Conservation (phyloP, 2,329 filamentous ascomycete genomes). For the Fusarium sp. region DNA sequence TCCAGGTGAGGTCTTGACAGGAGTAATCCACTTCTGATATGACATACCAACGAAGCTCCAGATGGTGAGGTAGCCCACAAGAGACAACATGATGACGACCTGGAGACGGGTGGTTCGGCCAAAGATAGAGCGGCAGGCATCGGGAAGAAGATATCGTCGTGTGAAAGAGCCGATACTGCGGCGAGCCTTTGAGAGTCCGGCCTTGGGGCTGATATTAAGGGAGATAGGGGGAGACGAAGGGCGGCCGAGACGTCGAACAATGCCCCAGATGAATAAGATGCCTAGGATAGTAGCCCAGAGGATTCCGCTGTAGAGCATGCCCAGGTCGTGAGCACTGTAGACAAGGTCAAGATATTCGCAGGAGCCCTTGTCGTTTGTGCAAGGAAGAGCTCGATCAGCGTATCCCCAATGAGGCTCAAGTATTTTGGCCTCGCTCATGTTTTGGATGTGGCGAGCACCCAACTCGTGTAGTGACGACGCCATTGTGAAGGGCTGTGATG, state of each 20-base stretch:
- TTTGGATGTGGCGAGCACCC: slow-evolving; percentile 58
- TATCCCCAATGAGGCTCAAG: slow-evolving; percentile 63
- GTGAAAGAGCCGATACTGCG: slow-evolving; percentile 57
- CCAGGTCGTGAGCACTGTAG: slow-evolving; percentile 62
- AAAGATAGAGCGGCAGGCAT: slow-evolving; percentile 70
- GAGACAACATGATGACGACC: slow-evolving; percentile 69
- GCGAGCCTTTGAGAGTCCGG: slow-evolving; percentile 48
- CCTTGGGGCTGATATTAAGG: slow-evolving; percentile 42
- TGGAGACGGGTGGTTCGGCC: slow-evolving; percentile 78
- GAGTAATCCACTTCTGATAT: slow-evolving; percentile 78
- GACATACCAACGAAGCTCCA: slow-evolving; percentile 78
- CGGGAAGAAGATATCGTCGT: slow-evolving; percentile 71
- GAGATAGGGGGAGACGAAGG: slow-evolving; percentile 43
- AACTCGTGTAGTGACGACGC: slow-evolving; percentile 41
- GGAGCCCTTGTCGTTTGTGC: slow-evolving; percentile 61
- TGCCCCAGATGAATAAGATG: slow-evolving; percentile 60
- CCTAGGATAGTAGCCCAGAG: slow-evolving; percentile 63
- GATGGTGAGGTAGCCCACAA: slow-evolving; percentile 73
- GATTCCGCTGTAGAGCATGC: slow-evolving; percentile 65
- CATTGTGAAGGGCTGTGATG: slow-evolving; percentile 29
- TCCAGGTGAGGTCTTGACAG: slow-evolving; percentile 68
- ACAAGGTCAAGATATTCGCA: slow-evolving; percentile 66
- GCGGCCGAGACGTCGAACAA: slow-evolving; percentile 46
- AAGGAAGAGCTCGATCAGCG: slow-evolving; percentile 60
- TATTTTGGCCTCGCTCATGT: slow-evolving; percentile 54